A percentile compares a stretch with the other conserved stretches of the same genome.
Evolutionary conservation across 2,329 filamentous ascomycete genomes (phyloP).

Genomic region (Coniochaeta sp.): DNA sequence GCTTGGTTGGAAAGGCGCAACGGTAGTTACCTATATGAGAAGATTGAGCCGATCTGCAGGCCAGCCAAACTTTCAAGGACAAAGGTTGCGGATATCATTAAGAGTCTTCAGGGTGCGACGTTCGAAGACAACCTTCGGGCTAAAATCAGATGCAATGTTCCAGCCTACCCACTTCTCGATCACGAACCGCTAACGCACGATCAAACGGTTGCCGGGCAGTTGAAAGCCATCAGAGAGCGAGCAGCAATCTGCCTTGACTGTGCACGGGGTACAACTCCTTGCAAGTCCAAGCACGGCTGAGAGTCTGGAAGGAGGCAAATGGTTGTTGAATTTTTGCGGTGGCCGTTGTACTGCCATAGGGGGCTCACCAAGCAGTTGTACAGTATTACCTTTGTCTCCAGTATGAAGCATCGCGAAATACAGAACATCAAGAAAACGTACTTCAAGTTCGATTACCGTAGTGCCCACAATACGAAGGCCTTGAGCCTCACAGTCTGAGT

Average conservation of each 20-base stretch:
- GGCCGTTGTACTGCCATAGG: too few relatives aligned
- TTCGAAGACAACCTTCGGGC: neutral
- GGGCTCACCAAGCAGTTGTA: too few relatives aligned
- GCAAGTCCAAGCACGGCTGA: neutral
- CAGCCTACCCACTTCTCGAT: neutral
- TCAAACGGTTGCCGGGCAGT: neutral
- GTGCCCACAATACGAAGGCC: too few relatives aligned
- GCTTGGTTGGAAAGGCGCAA: neutral
- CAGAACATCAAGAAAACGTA: too few relatives aligned
- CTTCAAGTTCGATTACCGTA: too few relatives aligned
- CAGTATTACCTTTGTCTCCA: too few relatives aligned
- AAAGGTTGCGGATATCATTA: neutral
- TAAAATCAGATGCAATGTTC: neutral
- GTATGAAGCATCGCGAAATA: too few relatives aligned
- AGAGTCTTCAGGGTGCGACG: neutral
- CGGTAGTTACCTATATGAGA: neutral
- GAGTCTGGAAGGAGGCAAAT: neutral
- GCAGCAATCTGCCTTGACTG: neutral
- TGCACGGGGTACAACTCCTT: neutral
- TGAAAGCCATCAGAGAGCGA: neutral
- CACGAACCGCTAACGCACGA: neutral
- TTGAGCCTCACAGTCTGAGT: too few relatives aligned
- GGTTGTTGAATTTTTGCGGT: too few relatives aligned
- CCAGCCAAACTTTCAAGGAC: neutral
- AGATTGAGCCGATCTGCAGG: neutral